phyloP scores from a whole-genome alignment of 2,329 filamentous ascomycete genomes.

The Fusarium decemcellulare region DNA sequence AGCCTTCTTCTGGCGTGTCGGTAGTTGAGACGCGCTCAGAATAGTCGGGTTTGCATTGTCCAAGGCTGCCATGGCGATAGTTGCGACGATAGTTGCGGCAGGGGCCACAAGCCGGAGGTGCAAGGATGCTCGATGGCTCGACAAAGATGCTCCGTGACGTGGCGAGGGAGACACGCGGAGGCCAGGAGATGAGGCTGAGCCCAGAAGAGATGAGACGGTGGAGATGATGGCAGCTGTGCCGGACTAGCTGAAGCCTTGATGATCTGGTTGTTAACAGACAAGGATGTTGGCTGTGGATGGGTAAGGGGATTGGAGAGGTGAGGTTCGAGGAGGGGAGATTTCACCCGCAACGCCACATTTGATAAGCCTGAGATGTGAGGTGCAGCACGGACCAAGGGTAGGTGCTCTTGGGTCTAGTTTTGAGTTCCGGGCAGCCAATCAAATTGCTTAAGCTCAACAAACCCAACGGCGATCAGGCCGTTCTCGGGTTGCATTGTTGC shows the following conservation, averaged over 20 bases:
- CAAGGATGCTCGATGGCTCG: constrained; percentile 27
- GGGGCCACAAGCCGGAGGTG: constrained; percentile 25
- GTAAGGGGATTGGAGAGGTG: constrained; percentile 30
- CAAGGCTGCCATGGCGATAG: constrained; percentile 50
- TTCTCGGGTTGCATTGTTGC: neutral
- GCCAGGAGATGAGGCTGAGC: constrained; percentile 11
- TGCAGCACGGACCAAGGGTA: constrained; percentile 33
- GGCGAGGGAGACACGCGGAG: constrained; percentile 14
- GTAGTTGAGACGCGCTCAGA: constrained; percentile 88
- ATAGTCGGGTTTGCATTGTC: constrained; percentile 96
- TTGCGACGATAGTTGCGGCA: constrained; percentile 6
- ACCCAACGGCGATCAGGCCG: neutral
- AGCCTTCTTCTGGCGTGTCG: constrained; percentile 75
- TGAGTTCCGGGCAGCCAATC: neutral
- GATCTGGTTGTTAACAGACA: constrained; percentile 32
- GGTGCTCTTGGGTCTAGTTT: neutral
- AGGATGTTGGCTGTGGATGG: constrained; percentile 29
- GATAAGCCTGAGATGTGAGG: constrained; percentile 39
- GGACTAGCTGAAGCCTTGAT: constrained; percentile 28
- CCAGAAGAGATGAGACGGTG: constrained; percentile 34
- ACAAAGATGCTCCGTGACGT: constrained; percentile 4
- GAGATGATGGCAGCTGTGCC: constrained; percentile 33
- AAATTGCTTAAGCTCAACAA: neutral
- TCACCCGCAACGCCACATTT: constrained; percentile 41
- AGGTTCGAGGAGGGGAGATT: constrained; percentile 41